phyloP scores from a whole-genome alignment of 129 eudicot genomes.

The Saposhnikovia divaricata region DNA sequence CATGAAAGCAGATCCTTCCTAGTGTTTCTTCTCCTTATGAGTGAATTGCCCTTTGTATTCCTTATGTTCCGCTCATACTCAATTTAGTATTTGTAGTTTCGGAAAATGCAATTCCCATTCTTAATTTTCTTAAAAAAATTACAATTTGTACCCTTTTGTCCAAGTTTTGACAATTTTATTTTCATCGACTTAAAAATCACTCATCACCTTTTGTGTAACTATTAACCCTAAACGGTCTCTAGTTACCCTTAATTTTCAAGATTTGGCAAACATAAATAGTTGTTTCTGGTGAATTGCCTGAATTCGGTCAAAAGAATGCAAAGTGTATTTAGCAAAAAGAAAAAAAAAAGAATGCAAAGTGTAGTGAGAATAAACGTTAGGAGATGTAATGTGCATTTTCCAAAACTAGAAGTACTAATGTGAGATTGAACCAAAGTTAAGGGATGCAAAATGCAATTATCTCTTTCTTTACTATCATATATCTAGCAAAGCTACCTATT shows the following conservation, averaged over 20 bases:
- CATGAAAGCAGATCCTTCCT: background rate
- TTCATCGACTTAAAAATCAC: too few species aligned
- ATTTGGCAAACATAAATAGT: too few species aligned
- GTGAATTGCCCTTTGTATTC: too few species aligned
- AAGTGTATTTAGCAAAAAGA: too few species aligned
- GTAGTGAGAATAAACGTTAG: background rate
- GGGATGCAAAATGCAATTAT: background rate
- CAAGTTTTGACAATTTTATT: background rate
- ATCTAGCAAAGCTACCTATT: background rate
- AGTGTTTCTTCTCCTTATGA: background rate
- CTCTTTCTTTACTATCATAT: background rate
- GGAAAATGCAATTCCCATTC: background rate
- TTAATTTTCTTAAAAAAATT: too few species aligned
- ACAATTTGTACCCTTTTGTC: background rate
- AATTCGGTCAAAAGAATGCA: background rate
- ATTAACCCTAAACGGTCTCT: background rate
- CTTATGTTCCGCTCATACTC: background rate
- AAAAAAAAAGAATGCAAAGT: too few species aligned
- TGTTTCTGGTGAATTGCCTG: background rate
- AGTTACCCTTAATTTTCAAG: background rate
- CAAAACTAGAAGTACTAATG: background rate
- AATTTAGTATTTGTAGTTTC: background rate
- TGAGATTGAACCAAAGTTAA: background rate
- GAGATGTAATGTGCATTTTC: background rate
- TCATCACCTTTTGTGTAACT: background rate